Conservation (phyloP, 495 filamentous ascomycete species). For the Penicillium chermesinum region DNA sequence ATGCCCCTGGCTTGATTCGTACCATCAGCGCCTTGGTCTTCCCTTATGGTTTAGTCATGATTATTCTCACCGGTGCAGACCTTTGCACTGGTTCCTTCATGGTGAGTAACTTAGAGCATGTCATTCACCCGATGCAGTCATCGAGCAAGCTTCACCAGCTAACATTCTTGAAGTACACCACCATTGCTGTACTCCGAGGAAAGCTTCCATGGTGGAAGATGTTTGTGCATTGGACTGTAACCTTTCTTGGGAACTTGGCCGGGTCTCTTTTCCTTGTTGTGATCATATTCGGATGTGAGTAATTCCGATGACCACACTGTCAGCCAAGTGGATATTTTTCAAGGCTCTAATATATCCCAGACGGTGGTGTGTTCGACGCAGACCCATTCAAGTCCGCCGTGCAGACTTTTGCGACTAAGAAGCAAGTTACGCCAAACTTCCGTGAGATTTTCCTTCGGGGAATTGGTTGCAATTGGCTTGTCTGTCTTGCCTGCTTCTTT, state of each 20-base stretch:
- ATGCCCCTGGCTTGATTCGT: constrained; percentile 55
- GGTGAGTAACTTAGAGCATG: constrained; percentile 38
- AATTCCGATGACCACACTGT: neutral
- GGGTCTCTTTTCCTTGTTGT: constrained; percentile 55
- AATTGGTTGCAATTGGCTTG: constrained; percentile 62
- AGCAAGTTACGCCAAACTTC: constrained; percentile 52
- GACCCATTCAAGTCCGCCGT: constrained; percentile 46
- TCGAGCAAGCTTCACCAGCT: neutral
- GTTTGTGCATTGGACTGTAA: constrained; percentile 51
- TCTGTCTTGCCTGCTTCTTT: constrained; percentile 55
- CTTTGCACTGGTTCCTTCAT: constrained; percentile 57
- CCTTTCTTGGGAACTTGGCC: constrained; percentile 56
- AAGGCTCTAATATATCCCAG: constrained; percentile 19
- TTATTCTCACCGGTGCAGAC: constrained; percentile 55
- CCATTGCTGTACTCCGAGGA: constrained; percentile 49
- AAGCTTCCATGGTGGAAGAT: constrained; percentile 45
- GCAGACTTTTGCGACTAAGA: constrained; percentile 48
- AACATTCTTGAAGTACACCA: constrained; percentile 42
- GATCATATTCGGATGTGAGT: constrained; percentile 54
- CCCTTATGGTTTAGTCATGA: constrained; percentile 54
- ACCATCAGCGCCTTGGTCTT: constrained; percentile 53
- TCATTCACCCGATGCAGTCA: too few species aligned
- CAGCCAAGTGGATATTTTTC: neutral
- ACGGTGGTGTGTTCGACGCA: constrained; percentile 52
- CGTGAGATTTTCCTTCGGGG: constrained; percentile 57